Conservation (phyloP, 2,329 filamentous ascomycete species). For the Nannizzia gypsea region DNA sequence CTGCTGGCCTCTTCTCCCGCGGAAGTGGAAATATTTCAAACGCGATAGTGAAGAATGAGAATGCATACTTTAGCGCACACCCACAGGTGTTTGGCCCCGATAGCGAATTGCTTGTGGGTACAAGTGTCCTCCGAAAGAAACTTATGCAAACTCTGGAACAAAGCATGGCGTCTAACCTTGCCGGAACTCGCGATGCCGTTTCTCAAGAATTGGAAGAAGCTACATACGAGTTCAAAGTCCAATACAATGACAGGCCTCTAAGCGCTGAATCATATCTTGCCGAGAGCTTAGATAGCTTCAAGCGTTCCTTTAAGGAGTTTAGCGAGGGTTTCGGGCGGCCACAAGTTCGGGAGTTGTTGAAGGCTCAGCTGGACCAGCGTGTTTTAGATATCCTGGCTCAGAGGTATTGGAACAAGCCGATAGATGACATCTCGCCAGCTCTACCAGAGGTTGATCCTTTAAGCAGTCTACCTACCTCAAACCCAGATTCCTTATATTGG, state of each 20-base stretch:
- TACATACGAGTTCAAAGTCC: slow-evolving; percentile 97
- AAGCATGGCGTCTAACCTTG: slow-evolving; percentile 88
- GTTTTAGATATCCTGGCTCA: slow-evolving; percentile 87
- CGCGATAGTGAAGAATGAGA: slow-evolving; percentile 78
- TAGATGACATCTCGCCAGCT: slow-evolving; percentile 63
- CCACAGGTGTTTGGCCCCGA: slow-evolving; percentile 65
- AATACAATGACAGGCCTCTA: slow-evolving; percentile 92
- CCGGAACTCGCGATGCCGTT: slow-evolving; percentile 82
- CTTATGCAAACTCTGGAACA: slow-evolving; percentile 94
- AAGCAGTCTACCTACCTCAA: slow-evolving; percentile 68
- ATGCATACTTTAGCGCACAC: slow-evolving; percentile 73
- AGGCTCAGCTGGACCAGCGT: slow-evolving; percentile 85
- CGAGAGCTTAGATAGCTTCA: slow-evolving; percentile 89
- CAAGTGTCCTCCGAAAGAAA: slow-evolving; percentile 79
- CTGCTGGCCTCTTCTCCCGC: slow-evolving; percentile 64
- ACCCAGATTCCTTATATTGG: slow-evolving; percentile 80
- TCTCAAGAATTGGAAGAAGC: slow-evolving; percentile 92
- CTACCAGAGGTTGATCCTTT: slow-evolving; percentile 60
- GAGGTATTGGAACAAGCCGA: slow-evolving; percentile 92
- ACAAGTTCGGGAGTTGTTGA: slow-evolving; percentile 80
- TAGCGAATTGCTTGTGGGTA: slow-evolving; percentile 65
- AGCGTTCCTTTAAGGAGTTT: slow-evolving; percentile 94
- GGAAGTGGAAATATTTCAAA: slow-evolving; percentile 66
- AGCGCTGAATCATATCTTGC: slow-evolving; percentile 95
- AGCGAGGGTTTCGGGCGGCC: slow-evolving; percentile 78